Base-by-base conservation (phyloP, 2,329 filamentous ascomycete species). In the Penicillium sp. region DNA sequence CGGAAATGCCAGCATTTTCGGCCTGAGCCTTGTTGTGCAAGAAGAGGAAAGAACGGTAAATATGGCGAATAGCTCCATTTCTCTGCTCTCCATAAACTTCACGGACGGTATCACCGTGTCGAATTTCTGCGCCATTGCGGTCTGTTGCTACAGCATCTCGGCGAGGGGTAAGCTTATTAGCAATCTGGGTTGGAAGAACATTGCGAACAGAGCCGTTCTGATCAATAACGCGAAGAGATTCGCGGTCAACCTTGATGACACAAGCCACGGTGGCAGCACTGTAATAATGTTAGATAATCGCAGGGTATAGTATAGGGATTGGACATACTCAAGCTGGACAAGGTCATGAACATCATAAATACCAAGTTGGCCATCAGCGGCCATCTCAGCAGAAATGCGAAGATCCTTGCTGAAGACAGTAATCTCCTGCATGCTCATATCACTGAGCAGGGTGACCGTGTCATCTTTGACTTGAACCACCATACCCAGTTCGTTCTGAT, bases 351-450 rank as follows among this genome's bases (percentile, higher is more conserved):
- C 86, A 65, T 93, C 90, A 74, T 90, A 98, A 75, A 96, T 91
- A 11, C 92, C 92, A n/a, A 93, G 79, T 59, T 79, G 82, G 27
- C 91, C 90, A 69, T 93, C 88, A 16, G 91, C 92, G 61, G 92
- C 93, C 66, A 92, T 92, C 71, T 98, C 95, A 54, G 91, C 92
- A 27, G 95, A 95, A 75, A 96, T 91, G 65, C 96, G 87, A 59
- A 99, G 79, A 78, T 99, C 95, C 74, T 96, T 97, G 80, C 93
- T 97, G 72, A 99, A 99, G 33, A 99, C 95, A 0, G 93, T 97
- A 66, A 99, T 92, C 73, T 99, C 95, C 52, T 88, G 88, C 75
- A 95, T 93, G 59, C 87, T 95, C 73, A 95, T 92, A 77, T 99
- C 95, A 48, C 91, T 96, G 63, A 99, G 81, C 63, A 99, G 81